Percentiles rank a stretch among this genome's conserved stretches.
Conservation (phyloP, 805 yeast genomes). For the Yarrowia sp. region DNA sequence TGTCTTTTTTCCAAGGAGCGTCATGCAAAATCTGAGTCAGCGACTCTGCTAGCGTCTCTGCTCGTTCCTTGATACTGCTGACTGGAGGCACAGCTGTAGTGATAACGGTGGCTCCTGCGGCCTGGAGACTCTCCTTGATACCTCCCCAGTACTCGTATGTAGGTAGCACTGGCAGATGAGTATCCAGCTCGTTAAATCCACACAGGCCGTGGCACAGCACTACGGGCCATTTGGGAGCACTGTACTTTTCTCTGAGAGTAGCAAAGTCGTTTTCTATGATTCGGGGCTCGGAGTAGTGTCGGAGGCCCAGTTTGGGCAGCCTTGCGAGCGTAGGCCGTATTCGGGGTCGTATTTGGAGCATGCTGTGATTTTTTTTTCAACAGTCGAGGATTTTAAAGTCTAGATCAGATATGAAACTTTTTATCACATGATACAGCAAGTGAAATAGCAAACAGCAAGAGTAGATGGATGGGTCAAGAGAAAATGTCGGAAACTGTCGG, state of each 20-base stretch:
- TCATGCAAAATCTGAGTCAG: constrained; percentile 17
- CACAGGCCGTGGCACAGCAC: constrained; percentile 84
- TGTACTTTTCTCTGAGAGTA: constrained; percentile 44
- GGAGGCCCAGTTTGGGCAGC: neutral
- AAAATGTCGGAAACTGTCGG: no score
- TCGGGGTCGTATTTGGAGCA: neutral
- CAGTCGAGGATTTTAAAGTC: constrained; percentile 2
- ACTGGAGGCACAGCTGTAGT: constrained; percentile 81
- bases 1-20: constrained; percentile 4
- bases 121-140: constrained; percentile 57
- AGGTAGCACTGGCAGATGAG: constrained; percentile 43
- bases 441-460: neutral
- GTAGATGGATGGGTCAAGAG: no score
- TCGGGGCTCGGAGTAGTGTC: constrained; percentile 1
- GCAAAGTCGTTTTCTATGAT: constrained; percentile 31
- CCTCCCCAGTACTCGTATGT: constrained; percentile 80
- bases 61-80: constrained; percentile 70
- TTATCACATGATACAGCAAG: neutral
- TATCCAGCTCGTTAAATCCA: constrained; percentile 63
- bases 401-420: neutral
- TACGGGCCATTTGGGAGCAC: constrained; percentile 66
- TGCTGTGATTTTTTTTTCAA: neutral
- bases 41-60: constrained; percentile 46
- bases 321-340: neutral
- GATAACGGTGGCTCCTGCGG: constrained; percentile 63